Evolutionary conservation across 2,329 filamentous ascomycete species (phyloP).

Genomic region (Lachnellula willkommii): DNA sequence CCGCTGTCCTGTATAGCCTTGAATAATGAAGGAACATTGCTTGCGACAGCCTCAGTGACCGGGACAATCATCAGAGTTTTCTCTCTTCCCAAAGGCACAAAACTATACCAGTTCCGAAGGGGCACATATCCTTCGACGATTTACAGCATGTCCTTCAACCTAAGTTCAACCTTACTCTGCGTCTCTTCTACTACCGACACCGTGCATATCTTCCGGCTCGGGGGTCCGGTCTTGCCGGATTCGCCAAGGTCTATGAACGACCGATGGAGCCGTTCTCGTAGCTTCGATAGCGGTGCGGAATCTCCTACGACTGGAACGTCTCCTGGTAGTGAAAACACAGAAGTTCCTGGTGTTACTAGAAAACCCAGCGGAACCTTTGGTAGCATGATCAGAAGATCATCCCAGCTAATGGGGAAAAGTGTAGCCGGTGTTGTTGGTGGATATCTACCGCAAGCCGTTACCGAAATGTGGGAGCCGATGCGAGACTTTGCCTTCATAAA

Average conservation of each 20-base stretch:
- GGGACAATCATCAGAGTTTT: constrained; percentile 97
- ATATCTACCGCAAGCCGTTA: constrained; percentile 87
- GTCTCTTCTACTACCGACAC: constrained; percentile 96
- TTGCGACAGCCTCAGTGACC: constrained; percentile 94
- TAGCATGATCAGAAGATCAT: constrained; percentile 88
- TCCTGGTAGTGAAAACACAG: constrained; percentile 27
- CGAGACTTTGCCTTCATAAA: constrained; percentile 97
- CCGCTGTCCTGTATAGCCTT: constrained; percentile 85
- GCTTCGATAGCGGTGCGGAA: constrained; percentile 51
- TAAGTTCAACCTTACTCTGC: constrained; percentile 84
- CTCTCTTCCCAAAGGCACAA: constrained; percentile 81
- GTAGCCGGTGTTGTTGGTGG: constrained; percentile 85
- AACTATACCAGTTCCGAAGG: constrained; percentile 91
- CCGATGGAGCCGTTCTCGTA: constrained; percentile 35
- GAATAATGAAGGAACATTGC: constrained; percentile 84
- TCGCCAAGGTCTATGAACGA: constrained; percentile 31
- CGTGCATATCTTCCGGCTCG: constrained; percentile 88
- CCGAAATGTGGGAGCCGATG: constrained; percentile 95
- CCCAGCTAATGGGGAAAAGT: constrained; percentile 84
- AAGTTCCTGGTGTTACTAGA: constrained; percentile 32
- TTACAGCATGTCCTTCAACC: constrained; percentile 98
- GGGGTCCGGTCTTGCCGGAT: constrained; percentile 34
- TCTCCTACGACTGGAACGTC: constrained; percentile 37
- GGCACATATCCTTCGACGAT: constrained; percentile 95
- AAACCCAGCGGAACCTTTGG: constrained; percentile 72